These are phyloP conservation scores for Scenedesmus sp. DNA, from an alignment of 163 green algal genomes.

Conservation along the genomic window DNA sequence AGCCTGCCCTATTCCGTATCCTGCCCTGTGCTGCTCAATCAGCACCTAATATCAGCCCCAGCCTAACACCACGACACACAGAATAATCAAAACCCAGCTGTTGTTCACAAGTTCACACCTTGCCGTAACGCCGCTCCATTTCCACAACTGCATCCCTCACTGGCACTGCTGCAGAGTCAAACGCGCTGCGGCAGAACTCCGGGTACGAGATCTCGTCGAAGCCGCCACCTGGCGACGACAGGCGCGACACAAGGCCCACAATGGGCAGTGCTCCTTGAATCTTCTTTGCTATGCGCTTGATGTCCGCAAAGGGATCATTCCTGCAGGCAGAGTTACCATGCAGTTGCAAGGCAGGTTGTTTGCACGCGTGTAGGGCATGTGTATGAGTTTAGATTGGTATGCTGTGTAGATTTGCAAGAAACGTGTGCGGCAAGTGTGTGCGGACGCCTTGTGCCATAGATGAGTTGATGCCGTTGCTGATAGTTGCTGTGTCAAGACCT, in stretches of 20 bases:
- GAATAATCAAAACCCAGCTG: too few relatives aligned
- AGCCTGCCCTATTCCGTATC: too few relatives aligned
- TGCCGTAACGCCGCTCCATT: conserved; percentile 75
- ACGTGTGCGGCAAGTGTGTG: neutral
- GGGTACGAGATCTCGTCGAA: conserved; percentile 86
- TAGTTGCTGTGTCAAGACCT: neutral
- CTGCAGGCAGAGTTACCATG: neutral
- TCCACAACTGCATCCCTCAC: conserved; percentile 65
- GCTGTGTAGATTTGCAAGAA: neutral
- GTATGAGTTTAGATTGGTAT: too few relatives aligned
- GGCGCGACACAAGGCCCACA: conserved; percentile 77
- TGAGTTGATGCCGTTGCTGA: neutral
- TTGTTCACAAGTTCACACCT: neutral
- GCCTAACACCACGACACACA: too few relatives aligned
- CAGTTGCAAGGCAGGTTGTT: neutral
- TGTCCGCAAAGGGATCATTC: conserved; percentile 56
- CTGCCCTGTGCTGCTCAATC: too few relatives aligned
- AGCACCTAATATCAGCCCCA: too few relatives aligned
- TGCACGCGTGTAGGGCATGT: neutral
- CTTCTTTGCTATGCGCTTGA: conserved; percentile 77
- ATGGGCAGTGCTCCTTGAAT: conserved; percentile 81
- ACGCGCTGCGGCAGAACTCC: conserved; percentile 82
- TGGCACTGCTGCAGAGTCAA: conserved; percentile 63
- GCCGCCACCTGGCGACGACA: conserved; percentile 75
- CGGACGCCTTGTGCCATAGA: neutral